phyloP scores from a whole-genome alignment of 192 early-diverging fungal species.

The Gonapodya prolifera region DNA sequence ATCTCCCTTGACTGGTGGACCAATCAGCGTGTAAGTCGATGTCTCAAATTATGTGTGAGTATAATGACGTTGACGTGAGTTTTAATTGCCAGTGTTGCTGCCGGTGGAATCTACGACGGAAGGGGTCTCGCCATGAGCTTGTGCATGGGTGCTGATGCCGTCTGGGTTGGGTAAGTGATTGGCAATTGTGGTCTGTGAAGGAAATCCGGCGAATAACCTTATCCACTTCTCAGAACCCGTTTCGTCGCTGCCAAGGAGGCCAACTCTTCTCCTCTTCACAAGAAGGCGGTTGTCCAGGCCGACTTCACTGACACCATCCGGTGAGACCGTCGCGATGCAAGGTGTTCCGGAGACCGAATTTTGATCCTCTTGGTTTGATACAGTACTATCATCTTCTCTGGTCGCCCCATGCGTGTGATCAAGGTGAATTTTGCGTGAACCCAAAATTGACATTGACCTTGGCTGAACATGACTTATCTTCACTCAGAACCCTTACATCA shows the following conservation, averaged over 20 bases:
- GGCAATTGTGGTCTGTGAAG: background rate
- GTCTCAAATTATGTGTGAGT: background rate
- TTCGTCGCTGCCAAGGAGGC: constrained; percentile 32
- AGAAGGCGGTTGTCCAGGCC: constrained; percentile 22
- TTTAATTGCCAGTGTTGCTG: constrained; percentile 16
- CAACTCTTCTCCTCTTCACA: constrained; percentile 22
- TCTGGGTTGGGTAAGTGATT: background rate
- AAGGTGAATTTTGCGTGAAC: constrained; percentile 9
- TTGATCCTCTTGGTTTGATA: constrained; percentile 1
- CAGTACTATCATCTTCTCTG: constrained; percentile 27
- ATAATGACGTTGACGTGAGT: background rate
- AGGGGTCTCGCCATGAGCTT: constrained; percentile 7
- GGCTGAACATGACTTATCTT: background rate
- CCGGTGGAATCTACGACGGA: constrained; percentile 32
- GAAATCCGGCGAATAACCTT: background rate
- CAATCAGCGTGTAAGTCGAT: constrained; percentile 17
- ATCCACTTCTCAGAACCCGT: constrained; percentile 13
- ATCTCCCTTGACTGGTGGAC: constrained; percentile 20
- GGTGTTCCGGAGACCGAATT: background rate
- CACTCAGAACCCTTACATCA: background rate
- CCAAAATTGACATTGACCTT: background rate
- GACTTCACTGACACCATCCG: constrained; percentile 7
- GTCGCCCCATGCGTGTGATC: constrained; percentile 23
- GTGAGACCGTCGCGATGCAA: background rate
- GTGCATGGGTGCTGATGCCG: constrained; percentile 2